Base-by-base conservation (phyloP, 2,329 filamentous ascomycete species). In the Cadophora luteo-olivacea region DNA sequence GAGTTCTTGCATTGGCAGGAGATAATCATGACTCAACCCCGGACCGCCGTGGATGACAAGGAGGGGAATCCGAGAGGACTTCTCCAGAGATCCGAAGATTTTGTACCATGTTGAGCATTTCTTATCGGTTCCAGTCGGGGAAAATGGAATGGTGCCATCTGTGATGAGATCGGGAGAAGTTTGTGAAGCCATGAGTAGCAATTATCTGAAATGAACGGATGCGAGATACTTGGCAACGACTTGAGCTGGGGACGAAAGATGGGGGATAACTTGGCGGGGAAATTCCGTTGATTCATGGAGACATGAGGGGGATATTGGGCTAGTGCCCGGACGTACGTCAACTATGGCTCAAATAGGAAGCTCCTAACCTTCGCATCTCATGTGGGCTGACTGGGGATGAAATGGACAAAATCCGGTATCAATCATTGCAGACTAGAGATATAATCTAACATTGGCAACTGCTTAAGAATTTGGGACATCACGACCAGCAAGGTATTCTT, bases 31-130 rank as follows among this genome's bases (percentile, higher is more conserved):
- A 8, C 78, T 76, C 33, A 80, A 79, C 24, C 84, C 84, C 2
- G 83, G 82, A 0, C 83, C 83, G 61, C 83, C 83, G 72, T 84
- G 82, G 12, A 83, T 70, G 48, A 76, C 74, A n/a, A 83, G 77
- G 3, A 32, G 51, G 33, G 22, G 62, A 3, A n/a, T 57, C 48
- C 29, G 51, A 64, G 49, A 41, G 19, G 49, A 9, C 8, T 6
- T 32, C 4, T 38, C 2, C 24, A 81, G 71, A 61, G 78, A 72
- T 38, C 81, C 81, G 70, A 78, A 78, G 29, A 81, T 69, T 57
- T 76, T 75, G 73, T 81, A 82, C 73, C 76, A 79, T n/a, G 81
- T 83, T 62, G 79, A 72, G 55, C 77, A 79, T 22, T 77, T 72
- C 41, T 79, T 74, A n/a, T 76, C 77, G 29, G 79, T 78, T 51